These are phyloP conservation scores for Solanum paucissectum DNA, from an alignment of 257 asterid genomes.

Conservation along the genomic window DNA sequence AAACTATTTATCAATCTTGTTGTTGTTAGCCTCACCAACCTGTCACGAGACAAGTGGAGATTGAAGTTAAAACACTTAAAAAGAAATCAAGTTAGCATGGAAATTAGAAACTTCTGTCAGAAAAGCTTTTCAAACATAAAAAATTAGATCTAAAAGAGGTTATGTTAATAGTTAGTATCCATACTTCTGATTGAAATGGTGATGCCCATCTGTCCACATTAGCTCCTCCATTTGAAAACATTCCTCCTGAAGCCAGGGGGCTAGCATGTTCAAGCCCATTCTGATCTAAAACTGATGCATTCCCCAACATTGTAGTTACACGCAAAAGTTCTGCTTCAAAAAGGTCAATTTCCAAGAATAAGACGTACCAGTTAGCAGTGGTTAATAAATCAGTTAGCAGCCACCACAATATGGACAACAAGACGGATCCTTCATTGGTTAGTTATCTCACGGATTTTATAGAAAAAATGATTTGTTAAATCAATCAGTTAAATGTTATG, in stretches of 20 bases:
- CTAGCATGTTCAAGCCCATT: slow-evolving; percentile 98
- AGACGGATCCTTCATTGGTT: slow-evolving; percentile 40
- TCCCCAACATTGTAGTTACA: slow-evolving; percentile 99
- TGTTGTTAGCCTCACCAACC: slow-evolving; percentile 44
- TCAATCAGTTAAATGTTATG: background rate
- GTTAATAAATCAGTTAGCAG: slow-evolving; percentile 71
- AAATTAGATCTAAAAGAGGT: slow-evolving; percentile 69
- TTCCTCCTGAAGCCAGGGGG: slow-evolving; percentile 99
- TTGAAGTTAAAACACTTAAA: slow-evolving; percentile 17
- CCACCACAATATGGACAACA: slow-evolving; percentile 72
- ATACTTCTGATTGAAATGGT: slow-evolving; percentile 98
- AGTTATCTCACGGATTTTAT: slow-evolving; percentile 21
- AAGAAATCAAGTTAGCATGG: slow-evolving; percentile 28
- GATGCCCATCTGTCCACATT: slow-evolving; percentile 96
- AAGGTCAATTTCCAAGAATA: slow-evolving; percentile 97
- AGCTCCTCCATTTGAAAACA: slow-evolving; percentile 97
- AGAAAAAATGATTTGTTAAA: background rate
- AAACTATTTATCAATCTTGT: slow-evolving; percentile 17
- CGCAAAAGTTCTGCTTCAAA: slow-evolving; percentile 99
- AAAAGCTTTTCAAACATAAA: slow-evolving; percentile 37
- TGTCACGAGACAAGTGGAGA: slow-evolving; percentile 28
- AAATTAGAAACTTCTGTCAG: slow-evolving; percentile 18
- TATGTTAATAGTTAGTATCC: slow-evolving; percentile 98
- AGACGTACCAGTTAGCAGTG: slow-evolving; percentile 97
- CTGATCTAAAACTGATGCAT: slow-evolving; percentile 98